Evolutionary conservation across 2,329 filamentous ascomycete species (phyloP), one percentile per base, ranked within the genome.

Genomic region (Fusarium sp.): DNA sequence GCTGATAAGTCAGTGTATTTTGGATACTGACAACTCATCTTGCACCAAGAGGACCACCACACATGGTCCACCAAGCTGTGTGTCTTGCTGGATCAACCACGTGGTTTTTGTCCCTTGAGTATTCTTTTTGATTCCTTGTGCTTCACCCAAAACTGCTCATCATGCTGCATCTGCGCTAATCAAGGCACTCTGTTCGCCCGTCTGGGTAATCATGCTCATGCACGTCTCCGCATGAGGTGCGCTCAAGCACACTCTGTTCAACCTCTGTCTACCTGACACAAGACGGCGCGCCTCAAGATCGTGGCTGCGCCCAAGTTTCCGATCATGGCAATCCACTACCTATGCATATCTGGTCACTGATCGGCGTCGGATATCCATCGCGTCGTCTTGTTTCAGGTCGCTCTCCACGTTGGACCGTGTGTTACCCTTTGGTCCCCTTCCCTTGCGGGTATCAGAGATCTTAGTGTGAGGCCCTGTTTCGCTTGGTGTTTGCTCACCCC

Each of bases 311-410:
- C 27, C 45, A 60, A 60, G 22, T 25, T 58, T 40, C 66, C 50
- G 65, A 67, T 70, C 66, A 58, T 27, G 20, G 25, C 47, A 52
- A 54, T 47, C 27, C 22, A 22, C 33, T 45, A 35, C 35, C 33
- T 45, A 35, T 45, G 37, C 35, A 65, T 65, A 17, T 47, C 68
- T n/a, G 60, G 56, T 69, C 68, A 50, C 38, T 37, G 59, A 67
- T 62, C 54, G 61, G 56, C 65, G 25, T 50, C 47, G 70, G 59
- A 40, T 61, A 65, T 59, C 56, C 61, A 75, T 68, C 62, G 68
- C 67, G 65, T 76, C 67, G 61, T 70, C 63, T 72, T 66, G 76
- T 78, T 78, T 78, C 76, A 78, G 76, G 76, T 77, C 63, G 64
- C 62, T 74, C 66, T 78, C 70, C 70, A 61, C 63, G 65, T 75